Conservation (phyloP, 116 monocot genomes). For the Posidonia oceanica region DNA sequence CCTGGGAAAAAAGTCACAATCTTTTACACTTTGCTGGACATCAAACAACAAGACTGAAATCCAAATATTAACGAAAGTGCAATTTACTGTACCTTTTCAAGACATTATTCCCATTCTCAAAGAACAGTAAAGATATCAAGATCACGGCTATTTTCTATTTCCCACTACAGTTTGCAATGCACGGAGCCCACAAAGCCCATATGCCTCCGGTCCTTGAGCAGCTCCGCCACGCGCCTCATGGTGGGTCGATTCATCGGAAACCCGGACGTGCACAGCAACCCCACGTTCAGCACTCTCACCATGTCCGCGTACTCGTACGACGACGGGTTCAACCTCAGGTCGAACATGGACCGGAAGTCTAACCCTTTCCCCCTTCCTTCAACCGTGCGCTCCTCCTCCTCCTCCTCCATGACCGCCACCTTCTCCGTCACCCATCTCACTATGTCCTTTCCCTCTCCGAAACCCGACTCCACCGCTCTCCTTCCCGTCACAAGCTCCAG, state of each 20-base stretch:
- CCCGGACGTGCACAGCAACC: slow-evolving; percentile 29
- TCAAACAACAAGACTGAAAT: too few species aligned
- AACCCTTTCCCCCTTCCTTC: neutral
- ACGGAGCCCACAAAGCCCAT: neutral
- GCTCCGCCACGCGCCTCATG: slow-evolving; percentile 42
- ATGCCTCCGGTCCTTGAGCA: slow-evolving; percentile 20
- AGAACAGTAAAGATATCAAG: too few species aligned
- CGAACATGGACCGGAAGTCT: slow-evolving; percentile 17
- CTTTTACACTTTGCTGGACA: too few species aligned
- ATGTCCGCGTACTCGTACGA: slow-evolving; percentile 30
- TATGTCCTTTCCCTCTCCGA: slow-evolving; percentile 38
- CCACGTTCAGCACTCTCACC: slow-evolving; percentile 30
- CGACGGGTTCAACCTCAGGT: slow-evolving; percentile 15
- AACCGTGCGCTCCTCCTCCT: neutral
- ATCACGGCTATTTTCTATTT: too few species aligned
- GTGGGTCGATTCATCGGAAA: slow-evolving; percentile 49
- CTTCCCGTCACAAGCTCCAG: slow-evolving; percentile 76
- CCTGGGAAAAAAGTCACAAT: too few species aligned
- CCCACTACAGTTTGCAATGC: neutral
- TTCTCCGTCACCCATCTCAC: slow-evolving; percentile 33
- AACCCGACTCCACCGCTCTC: slow-evolving; percentile 56
- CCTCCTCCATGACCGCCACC: slow-evolving; percentile 3
- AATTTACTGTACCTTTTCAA: too few species aligned
- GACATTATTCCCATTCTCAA: too few species aligned
- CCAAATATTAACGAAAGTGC: too few species aligned